Percentiles rank a stretch among this genome's conserved stretches.
These are phyloP conservation scores for Russula ochroleuca DNA, from an alignment of 768 basidiomycete species.

Conservation along the genomic window DNA sequence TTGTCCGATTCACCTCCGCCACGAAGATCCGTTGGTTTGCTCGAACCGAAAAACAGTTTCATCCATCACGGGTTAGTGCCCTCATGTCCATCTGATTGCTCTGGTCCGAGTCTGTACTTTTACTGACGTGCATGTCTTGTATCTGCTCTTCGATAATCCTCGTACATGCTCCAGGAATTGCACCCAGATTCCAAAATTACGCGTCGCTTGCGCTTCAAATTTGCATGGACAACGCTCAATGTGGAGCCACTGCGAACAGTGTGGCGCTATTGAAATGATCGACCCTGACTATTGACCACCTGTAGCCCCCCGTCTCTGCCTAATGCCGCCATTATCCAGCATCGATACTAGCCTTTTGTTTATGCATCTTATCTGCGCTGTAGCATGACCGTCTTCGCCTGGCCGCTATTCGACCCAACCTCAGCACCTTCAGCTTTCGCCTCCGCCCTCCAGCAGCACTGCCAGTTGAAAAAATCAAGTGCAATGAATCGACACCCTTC, in stretches of 20 bases:
- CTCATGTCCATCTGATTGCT: neutral
- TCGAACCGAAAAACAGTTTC: conserved; percentile 57
- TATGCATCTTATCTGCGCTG: conserved; percentile 33
- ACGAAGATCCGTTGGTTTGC: conserved; percentile 50
- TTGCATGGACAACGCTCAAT: conserved; percentile 69
- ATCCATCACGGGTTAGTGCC: conserved; percentile 67
- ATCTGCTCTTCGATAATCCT: conserved; percentile 7
- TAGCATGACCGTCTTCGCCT: conserved; percentile 13
- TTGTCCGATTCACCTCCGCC: conserved; percentile 38
- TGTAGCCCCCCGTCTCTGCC: conserved; percentile 3
- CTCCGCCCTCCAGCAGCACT: neutral
- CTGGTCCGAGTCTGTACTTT: conserved; percentile 3
- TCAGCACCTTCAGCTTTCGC: conserved; percentile 10
- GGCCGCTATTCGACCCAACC: conserved; percentile 9
- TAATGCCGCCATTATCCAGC: conserved; percentile 12
- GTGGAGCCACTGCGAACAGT: conserved; percentile 88
- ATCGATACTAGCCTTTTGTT: conserved; percentile 31
- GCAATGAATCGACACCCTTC: conserved; percentile 8
- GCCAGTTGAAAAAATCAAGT: conserved; percentile 11
- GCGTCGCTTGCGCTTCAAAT: conserved; percentile 70
- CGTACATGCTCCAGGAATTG: conserved; percentile 47
- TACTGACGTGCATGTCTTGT: conserved; percentile 19
- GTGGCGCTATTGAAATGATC: conserved; percentile 86
- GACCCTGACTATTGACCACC: conserved; percentile 51
- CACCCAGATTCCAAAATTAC: conserved; percentile 78